Evolutionary conservation across 1,139 yeast genomes (phyloP).

Genomic region (Candida frijolesensis): DNA sequence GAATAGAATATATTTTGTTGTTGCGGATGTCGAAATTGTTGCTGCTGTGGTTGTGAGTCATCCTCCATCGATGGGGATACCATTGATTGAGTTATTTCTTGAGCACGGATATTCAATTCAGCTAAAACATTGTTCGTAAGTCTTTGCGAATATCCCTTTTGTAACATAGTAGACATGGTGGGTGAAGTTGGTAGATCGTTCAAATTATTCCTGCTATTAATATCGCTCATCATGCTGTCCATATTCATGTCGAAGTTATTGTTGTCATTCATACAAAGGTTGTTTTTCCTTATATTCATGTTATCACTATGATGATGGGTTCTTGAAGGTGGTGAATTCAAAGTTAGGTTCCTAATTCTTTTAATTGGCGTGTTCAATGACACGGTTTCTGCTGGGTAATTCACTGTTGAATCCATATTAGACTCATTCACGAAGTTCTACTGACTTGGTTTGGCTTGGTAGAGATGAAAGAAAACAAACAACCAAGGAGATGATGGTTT

Average conservation of each 20-base stretch:
- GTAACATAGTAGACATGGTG: conserved; percentile 29
- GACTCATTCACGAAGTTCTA: not conserved
- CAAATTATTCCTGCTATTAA: conserved; percentile 14
- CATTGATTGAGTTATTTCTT: conserved; percentile 26
- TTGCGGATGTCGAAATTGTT: not conserved
- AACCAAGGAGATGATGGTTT: not conserved
- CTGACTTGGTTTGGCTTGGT: not conserved
- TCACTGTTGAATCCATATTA: conserved; percentile 3
- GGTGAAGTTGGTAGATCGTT: conserved; percentile 15
- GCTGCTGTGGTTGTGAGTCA: not conserved
- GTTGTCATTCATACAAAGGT: not conserved
- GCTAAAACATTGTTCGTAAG: conserved; percentile 42
- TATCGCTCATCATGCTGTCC: conserved; percentile 9
- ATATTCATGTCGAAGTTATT: conserved; percentile 11
- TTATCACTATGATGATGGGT: conserved; percentile 1
- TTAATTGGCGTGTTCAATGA: conserved; percentile 44
- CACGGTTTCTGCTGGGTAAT: conserved; percentile 7
- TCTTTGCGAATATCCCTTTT: conserved; percentile 44
- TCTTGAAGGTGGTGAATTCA: conserved; percentile 32
- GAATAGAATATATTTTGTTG: conserved; percentile 3
- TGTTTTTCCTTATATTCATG: not conserved
- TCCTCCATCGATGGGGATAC: conserved; percentile 12
- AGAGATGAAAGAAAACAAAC: not conserved
- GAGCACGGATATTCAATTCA: conserved; percentile 42
- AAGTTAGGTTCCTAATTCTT: conserved; percentile 34